A percentile compares a stretch with the other conserved stretches of the same genome.
phyloP scores from a whole-genome alignment of 106 monocot genomes.

The Allium cepa region DNA sequence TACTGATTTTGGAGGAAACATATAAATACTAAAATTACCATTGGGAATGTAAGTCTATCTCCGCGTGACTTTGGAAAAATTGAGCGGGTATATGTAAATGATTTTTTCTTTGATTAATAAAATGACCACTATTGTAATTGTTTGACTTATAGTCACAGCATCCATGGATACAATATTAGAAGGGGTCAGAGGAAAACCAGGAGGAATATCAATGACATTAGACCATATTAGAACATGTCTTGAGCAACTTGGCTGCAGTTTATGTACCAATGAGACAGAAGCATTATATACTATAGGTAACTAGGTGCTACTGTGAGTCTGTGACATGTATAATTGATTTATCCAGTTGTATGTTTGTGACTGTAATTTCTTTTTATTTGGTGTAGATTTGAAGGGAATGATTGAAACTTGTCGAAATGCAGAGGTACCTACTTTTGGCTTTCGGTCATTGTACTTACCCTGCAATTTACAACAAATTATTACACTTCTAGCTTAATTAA shows the following conservation, averaged over 20 bases:
- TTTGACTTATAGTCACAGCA: conserved; percentile 37
- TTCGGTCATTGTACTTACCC: background rate
- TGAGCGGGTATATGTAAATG: no score
- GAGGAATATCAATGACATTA: conserved; percentile 47
- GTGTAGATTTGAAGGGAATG: conserved; percentile 53
- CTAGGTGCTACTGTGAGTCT: background rate
- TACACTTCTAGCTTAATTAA: no score
- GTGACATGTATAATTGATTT: background rate
- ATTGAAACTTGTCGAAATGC: conserved; percentile 60
- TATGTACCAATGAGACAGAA: conserved; percentile 27
- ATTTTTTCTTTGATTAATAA: no score
- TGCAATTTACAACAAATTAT: no score
- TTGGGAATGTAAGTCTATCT: no score
- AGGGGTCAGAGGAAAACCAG: conserved; percentile 44
- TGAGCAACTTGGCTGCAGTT: conserved; percentile 47
- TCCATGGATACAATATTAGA: conserved; percentile 68
- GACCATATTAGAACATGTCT: conserved; percentile 44
- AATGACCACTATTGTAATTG: background rate
- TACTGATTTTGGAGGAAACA: no score
- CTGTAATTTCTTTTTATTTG: conserved; percentile 2
- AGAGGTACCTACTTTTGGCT: conserved; percentile 41
- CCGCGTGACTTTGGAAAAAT: no score
- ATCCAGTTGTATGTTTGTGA: background rate
- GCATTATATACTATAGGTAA: conserved; percentile 47
- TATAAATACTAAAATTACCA: no score